These are phyloP conservation scores for Russula sp. DNA, from an alignment of 768 basidiomycete species.

Conservation along the genomic window DNA sequence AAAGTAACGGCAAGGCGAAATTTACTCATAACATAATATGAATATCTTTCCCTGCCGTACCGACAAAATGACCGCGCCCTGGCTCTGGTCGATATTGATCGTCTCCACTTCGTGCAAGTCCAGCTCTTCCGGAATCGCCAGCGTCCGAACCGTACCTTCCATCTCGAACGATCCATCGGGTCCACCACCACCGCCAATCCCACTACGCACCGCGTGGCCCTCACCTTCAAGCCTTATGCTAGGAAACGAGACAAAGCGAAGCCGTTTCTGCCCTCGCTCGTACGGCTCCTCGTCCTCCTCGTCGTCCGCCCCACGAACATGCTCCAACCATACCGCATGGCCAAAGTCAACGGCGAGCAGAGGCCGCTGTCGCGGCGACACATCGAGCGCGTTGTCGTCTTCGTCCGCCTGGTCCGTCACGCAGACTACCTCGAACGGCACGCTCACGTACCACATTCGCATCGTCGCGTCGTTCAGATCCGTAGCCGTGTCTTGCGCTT, in stretches of 20 bases:
- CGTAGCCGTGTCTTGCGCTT: neutral
- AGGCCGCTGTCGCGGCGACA: constrained; percentile 50
- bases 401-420: constrained; percentile 47
- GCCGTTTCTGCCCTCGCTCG: constrained; percentile 45
- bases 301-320: constrained; percentile 39
- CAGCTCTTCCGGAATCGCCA: constrained; percentile 62
- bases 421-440: constrained; percentile 69
- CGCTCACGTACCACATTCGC: constrained; percentile 67
- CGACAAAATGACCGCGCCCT: constrained; percentile 68
- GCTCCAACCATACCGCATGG: constrained; percentile 82
- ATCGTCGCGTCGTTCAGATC: constrained; percentile 54
- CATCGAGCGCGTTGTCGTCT: constrained; percentile 43
- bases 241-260: constrained; percentile 72
- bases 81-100: constrained; percentile 74
- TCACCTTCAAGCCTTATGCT: constrained; percentile 44
- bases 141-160: constrained; percentile 49
- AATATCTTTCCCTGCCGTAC: constrained; percentile 68
- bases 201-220: constrained; percentile 25
- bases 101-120: constrained; percentile 66
- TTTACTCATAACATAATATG: constrained; percentile 61
- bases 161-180: constrained; percentile 41
- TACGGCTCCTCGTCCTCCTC: constrained; percentile 34
- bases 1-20: too few relatives aligned
- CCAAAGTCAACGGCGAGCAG: constrained; percentile 85
- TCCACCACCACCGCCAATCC: constrained; percentile 10